Conservation (phyloP, 176 grass and related monocot species). For the Coix lacrymajobi region DNA sequence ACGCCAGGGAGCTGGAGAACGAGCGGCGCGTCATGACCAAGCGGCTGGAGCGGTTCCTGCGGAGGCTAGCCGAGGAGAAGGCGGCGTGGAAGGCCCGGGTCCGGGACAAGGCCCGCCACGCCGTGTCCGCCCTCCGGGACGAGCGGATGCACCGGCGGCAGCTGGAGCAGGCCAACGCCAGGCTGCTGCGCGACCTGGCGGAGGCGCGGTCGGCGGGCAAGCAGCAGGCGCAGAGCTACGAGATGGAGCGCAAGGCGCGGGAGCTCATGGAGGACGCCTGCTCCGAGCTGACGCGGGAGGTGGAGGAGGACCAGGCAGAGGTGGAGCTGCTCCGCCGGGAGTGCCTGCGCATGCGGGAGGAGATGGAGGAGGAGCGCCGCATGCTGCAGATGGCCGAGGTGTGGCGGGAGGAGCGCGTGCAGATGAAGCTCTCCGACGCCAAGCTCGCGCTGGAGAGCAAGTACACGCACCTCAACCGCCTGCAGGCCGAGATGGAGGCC, state of each 20-base stretch:
- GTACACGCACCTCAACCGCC: constrained; percentile 21
- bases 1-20: neutral
- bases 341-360: constrained; percentile 41
- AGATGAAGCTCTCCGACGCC: constrained; percentile 63
- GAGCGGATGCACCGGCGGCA: constrained; percentile 34
- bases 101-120: constrained; percentile 10
- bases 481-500: constrained; percentile 50
- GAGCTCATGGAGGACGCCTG: constrained; percentile 61
- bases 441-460: constrained; percentile 31
- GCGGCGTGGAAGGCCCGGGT: constrained; percentile 31
- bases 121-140: neutral
- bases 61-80: constrained; percentile 34
- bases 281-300: constrained; percentile 52
- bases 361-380: constrained; percentile 52
- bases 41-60: constrained; percentile 31
- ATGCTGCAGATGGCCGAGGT: constrained; percentile 74
- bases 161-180: constrained; percentile 31
- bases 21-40: constrained; percentile 11
- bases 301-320: constrained; percentile 56
- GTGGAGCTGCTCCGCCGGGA: constrained; percentile 44
- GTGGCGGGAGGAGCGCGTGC: constrained; percentile 52
- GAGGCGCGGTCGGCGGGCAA: constrained; percentile 20
- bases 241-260: constrained; percentile 47
- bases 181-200: constrained; percentile 7
- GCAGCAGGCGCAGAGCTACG: constrained; percentile 28